Evolutionary conservation across 2,329 filamentous ascomycete genomes (phyloP).

Genomic region (Fusarium subglutinans): DNA sequence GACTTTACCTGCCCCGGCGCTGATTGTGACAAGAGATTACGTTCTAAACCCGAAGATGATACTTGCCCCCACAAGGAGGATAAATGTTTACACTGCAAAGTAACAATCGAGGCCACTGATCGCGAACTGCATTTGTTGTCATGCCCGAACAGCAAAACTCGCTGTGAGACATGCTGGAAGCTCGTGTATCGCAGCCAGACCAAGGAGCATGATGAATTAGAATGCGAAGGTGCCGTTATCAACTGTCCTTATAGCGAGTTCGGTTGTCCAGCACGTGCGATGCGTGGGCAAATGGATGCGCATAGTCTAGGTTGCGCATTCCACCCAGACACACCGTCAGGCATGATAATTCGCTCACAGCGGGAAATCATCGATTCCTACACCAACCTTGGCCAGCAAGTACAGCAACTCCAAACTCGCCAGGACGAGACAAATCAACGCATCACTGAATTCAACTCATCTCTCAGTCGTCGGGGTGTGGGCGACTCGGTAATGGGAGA

Average conservation of each 20-base stretch:
- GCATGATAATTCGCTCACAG: slow-evolving; percentile 60
- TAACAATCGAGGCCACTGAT: slow-evolving; percentile 57
- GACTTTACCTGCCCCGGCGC: slow-evolving; percentile 65
- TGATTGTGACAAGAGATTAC: slow-evolving; percentile 61
- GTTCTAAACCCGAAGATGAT: slow-evolving; percentile 59
- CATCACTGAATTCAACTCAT: slow-evolving; percentile 54
- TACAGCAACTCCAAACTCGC: slow-evolving; percentile 48
- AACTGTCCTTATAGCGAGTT: slow-evolving; percentile 57
- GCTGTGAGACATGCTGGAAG: slow-evolving; percentile 60
- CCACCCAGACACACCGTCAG: slow-evolving; percentile 59
- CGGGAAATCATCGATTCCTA: slow-evolving; percentile 58
- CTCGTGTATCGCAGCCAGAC: slow-evolving; percentile 56
- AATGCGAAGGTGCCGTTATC: slow-evolving; percentile 61
- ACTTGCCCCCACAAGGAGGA: slow-evolving; percentile 64
- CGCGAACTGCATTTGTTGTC: slow-evolving; percentile 47
- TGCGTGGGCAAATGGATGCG: slow-evolving; percentile 51
- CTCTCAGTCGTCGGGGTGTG: slow-evolving; percentile 47
- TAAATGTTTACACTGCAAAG: slow-evolving; percentile 64
- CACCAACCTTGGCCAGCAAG: slow-evolving; percentile 47
- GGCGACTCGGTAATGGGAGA: slow-evolving; percentile 60
- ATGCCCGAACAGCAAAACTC: slow-evolving; percentile 58
- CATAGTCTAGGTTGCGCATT: slow-evolving; percentile 63
- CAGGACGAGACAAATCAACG: slow-evolving; percentile 48
- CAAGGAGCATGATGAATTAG: slow-evolving; percentile 56
- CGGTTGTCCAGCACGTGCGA: slow-evolving; percentile 48